Evolutionary conservation across 2,329 filamentous ascomycete genomes (phyloP).

Genomic region (Alternaria triticimaculans): DNA sequence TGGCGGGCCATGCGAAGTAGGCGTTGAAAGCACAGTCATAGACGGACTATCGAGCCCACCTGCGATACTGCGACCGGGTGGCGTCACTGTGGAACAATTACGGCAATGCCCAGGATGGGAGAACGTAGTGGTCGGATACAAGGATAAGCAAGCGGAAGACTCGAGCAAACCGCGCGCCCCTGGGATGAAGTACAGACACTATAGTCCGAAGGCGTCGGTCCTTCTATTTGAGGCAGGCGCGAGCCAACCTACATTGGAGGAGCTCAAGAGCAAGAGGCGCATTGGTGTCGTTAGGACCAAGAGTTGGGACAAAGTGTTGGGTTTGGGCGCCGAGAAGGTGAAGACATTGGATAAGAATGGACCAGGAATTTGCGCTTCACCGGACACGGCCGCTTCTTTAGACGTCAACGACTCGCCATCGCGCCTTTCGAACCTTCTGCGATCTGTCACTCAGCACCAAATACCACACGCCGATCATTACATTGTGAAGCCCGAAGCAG

Average conservation of each 20-base stretch:
- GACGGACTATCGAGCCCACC: constrained; percentile 86
- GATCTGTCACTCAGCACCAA: constrained; percentile 44
- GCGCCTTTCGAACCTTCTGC: constrained; percentile 40
- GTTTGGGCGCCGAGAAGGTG: constrained; percentile 10
- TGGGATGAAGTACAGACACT: constrained; percentile 99
- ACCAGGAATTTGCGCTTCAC: constrained; percentile 17
- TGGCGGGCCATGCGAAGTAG: constrained; percentile 83
- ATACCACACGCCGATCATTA: constrained; percentile 37
- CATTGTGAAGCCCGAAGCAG: constrained; percentile 7
- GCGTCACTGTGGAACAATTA: constrained; percentile 82
- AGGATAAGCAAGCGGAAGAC: constrained; percentile 72
- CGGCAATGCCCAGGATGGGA: constrained; percentile 81
- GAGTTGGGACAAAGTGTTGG: constrained; percentile 32
- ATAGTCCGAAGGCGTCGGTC: constrained; percentile 87
- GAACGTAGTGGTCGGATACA: constrained; percentile 76
- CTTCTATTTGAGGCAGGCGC: constrained; percentile 74
- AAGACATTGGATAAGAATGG: constrained; percentile 3
- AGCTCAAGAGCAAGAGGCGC: constrained; percentile 37
- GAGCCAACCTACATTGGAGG: constrained; percentile 36
- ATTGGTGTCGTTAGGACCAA: constrained; percentile 52
- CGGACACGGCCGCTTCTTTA: background rate
- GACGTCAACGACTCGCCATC: background rate
- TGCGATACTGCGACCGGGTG: constrained; percentile 82
- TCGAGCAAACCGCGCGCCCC: constrained; percentile 75
- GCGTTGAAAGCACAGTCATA: constrained; percentile 96